Base-by-base conservation (phyloP, 2,329 filamentous ascomycete genomes). In the Alternaria sp. region DNA sequence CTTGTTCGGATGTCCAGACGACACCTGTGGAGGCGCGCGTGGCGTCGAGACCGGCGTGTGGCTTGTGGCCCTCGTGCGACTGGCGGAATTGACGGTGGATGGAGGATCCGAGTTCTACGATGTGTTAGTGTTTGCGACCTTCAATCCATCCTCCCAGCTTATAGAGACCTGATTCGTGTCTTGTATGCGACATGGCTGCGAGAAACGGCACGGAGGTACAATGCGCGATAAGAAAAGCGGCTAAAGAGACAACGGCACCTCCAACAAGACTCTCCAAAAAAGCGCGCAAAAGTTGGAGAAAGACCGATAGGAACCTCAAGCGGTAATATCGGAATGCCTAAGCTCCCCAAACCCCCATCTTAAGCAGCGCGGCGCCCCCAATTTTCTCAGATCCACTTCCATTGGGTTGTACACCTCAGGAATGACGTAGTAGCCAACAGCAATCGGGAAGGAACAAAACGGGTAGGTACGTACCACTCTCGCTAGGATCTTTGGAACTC, bases 1-100 rank as follows among this genome's bases (percentile, higher is more conserved):
- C 94, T 72, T 93, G 90, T 82, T 96, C 92, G 4, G 90, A 93
- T 69, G 91, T 93, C 95, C 95, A 97, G 68, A 97, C 92, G 5
- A 97, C 95, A 81, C 95, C 95, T 13, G 95, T 98, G 15, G 92
- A 96, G 47, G 93, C 91, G 80, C 93, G 89, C 65, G 89, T 91
- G 58, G 93, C 91, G 76, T 97, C 94, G 69, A 97, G 90, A 72
- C 94, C 95, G 64, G 94, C 93, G 80, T 97, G 94, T 51, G 93
- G 91, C 78, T 92, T 90, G 83, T 97, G 93, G 62, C 94, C 94
- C 81, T 96, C 93, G 81, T 97, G 94, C 68, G 93, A 92, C 77
- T 89, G 89, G 73, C 94, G 91, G 83, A 97, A 97, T 79, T 96
- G 91, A 67, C 91, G 88, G 81, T 97, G 94, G 76, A 93, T 91